A percentile compares a stretch with the other conserved stretches of the same genome.
Conservation (phyloP, 176 grass and related monocot species). For the Musa acuminata region DNA sequence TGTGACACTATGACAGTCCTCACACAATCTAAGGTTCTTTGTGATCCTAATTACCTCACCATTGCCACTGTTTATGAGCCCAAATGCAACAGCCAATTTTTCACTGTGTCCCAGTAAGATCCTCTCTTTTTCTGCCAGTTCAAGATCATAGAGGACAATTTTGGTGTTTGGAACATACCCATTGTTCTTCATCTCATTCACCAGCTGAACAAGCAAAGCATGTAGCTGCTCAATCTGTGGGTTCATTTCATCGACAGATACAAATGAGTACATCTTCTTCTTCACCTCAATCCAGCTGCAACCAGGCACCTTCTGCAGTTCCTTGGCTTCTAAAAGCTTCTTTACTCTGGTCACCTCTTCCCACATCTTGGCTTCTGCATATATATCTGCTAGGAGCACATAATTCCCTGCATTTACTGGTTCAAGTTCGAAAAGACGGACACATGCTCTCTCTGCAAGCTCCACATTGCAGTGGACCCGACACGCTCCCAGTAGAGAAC, state of each 20-base stretch:
- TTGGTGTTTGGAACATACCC: constrained; percentile 66
- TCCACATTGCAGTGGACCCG: constrained; percentile 66
- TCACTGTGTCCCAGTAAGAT: constrained; percentile 88
- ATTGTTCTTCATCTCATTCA: constrained; percentile 46
- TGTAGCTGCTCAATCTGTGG: constrained; percentile 47
- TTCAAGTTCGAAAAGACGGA: constrained; percentile 70
- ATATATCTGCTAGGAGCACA: constrained; percentile 79
- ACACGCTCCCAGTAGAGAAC: constrained; percentile 73
- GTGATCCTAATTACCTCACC: constrained; percentile 75
- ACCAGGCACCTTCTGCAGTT: constrained; percentile 56
- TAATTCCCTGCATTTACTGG: constrained; percentile 87
- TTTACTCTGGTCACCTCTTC: constrained; percentile 49
- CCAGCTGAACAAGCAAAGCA: constrained; percentile 47
- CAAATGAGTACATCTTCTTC: constrained; percentile 60
- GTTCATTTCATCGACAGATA: constrained; percentile 58
- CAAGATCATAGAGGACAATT: constrained; percentile 64
- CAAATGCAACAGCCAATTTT: constrained; percentile 83
- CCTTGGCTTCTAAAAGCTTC: constrained; percentile 57
- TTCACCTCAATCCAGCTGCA: constrained; percentile 93
- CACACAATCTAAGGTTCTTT: constrained; percentile 81
- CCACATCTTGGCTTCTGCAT: constrained; percentile 53
- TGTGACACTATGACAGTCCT: constrained; percentile 75
- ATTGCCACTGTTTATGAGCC: constrained; percentile 50
- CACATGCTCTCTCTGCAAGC: constrained; percentile 67
- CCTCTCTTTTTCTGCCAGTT: constrained; percentile 64